Base-by-base conservation (phyloP, 2,329 filamentous ascomycete species). In the Fusarium oligoseptatum region DNA sequence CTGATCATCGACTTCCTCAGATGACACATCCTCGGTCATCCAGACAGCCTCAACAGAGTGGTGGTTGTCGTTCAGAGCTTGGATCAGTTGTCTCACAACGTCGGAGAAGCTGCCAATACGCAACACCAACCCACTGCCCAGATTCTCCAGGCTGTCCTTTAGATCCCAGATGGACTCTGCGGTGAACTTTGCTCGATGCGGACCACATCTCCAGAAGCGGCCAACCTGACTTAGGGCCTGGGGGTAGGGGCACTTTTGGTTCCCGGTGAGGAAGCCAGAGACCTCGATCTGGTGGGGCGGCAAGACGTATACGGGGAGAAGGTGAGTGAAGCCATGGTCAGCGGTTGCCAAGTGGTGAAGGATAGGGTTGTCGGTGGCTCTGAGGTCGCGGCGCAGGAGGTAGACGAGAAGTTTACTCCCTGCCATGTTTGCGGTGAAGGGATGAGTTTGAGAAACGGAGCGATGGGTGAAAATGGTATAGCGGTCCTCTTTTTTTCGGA, bases 101-200 rank as follows among this genome's bases (percentile, higher is more conserved):
- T 93, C 90, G 3, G 84, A 86, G 4, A 89, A 81, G 70, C 83
- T 86, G 8, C 94, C 94, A 11, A 92, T 89, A 7, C 93, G 88
- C 39, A 95, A 83, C 8, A 88, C 83, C 20, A 97, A 82, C 2
- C 88, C 90, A 77, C 90, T 94, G 0, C 86, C 87, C 1, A 92
- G 75, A 3, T 84, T 84, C 71, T 91, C 87, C 2, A 95, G 83
- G 4, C 86, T 87, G 11, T 85, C 80, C 77, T 94, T 95, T 70
- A 95, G 63, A 77, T 94, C 90, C 92, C 92, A 95, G 0, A 95
- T 88, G 36, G 90, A 91, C 80, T 96, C 88, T 0, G 91, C 91
- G 34, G 94, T 83, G 80, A 95, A 96, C 80, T 90, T 92, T 64
- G 90, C 90, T 39, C 94, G 88, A 77, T 93, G 90, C 6, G 90